Evolutionary conservation across 75 land plant species (phyloP).

Genomic region (Cunninghamia lanceolata): DNA sequence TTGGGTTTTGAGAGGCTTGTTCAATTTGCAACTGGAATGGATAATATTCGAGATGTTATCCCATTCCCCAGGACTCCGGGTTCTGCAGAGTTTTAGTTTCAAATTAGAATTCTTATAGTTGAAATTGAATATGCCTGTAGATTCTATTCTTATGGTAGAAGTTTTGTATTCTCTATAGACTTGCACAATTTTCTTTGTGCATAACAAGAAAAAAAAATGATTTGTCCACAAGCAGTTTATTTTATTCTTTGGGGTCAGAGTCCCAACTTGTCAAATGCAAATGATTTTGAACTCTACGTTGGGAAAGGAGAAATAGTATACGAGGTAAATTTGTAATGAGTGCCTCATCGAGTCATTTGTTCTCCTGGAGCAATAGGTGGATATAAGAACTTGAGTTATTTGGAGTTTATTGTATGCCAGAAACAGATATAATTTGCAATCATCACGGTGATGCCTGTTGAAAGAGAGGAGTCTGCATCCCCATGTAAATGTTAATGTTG

Average conservation of each 20-base stretch:
- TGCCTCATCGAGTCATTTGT: neutral
- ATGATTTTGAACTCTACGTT: neutral
- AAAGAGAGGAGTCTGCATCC: neutral
- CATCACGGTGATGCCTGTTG: neutral
- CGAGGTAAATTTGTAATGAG: neutral
- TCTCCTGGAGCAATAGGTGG: neutral
- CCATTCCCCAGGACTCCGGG: slow-evolving; percentile 96
- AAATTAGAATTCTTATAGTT: neutral
- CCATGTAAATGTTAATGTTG: neutral
- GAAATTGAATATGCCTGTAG: neutral
- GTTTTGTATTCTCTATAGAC: neutral
- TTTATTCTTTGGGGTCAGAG: neutral
- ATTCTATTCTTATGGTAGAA: neutral
- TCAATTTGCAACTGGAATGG: slow-evolving; percentile 95
- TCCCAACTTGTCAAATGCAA: neutral
- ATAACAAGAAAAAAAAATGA: neutral
- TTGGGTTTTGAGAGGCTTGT: slow-evolving; percentile 97
- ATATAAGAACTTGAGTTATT: neutral
- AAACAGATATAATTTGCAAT: neutral
- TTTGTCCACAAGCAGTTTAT: neutral
- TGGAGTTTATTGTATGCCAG: neutral
- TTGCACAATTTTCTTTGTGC: neutral
- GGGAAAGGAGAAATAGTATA: neutral
- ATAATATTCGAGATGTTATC: slow-evolving; percentile 94
- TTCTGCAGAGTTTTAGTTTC: slow-evolving; percentile 81